These are phyloP conservation scores for Cyclostephanos invisitatus DNA, from an alignment of 108 stramenopile species.

Conservation along the genomic window DNA sequence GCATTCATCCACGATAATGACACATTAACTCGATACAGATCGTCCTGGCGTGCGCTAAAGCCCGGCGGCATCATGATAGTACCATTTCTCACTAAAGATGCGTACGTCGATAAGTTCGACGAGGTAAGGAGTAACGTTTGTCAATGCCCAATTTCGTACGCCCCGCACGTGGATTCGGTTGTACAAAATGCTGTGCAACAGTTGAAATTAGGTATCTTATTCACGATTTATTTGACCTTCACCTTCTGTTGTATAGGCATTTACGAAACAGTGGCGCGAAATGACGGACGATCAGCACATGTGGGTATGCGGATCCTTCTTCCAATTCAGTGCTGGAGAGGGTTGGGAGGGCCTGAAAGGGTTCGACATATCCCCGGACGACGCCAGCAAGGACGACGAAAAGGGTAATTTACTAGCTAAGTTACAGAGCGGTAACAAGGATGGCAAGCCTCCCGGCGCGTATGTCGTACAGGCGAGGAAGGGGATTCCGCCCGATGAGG, in stretches of 20 bases:
- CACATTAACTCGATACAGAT: conserved; percentile 17
- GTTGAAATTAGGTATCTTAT: background rate
- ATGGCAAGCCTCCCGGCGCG: conserved; percentile 55
- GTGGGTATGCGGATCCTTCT: conserved; percentile 93
- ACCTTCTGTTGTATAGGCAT: conserved; percentile 38
- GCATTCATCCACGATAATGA: background rate
- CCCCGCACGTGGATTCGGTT: no score
- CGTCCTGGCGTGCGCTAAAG: conserved; percentile 76
- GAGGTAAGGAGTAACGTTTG: conserved; percentile 10
- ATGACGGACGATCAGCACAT: conserved; percentile 96
- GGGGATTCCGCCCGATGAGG: conserved; percentile 57
- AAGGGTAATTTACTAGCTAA: conserved; percentile 32
- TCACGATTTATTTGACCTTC: background rate
- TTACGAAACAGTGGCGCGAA: conserved; percentile 88
- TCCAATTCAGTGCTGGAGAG: conserved; percentile 88
- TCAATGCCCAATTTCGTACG: background rate
- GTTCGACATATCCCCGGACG: conserved; percentile 85
- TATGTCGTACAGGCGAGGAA: conserved; percentile 84
- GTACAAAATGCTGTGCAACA: background rate
- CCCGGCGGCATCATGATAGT: conserved; percentile 87
- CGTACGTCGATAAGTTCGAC: conserved; percentile 67
- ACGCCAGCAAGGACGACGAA: conserved; percentile 57
- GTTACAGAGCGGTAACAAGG: conserved; percentile 29
- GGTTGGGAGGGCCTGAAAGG: conserved; percentile 84
- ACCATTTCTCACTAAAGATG: conserved; percentile 73